Percentiles rank a stretch among this genome's conserved stretches.
Evolutionary conservation across 257 asterid species (phyloP).

Genomic region (Solanum etuberosum): DNA sequence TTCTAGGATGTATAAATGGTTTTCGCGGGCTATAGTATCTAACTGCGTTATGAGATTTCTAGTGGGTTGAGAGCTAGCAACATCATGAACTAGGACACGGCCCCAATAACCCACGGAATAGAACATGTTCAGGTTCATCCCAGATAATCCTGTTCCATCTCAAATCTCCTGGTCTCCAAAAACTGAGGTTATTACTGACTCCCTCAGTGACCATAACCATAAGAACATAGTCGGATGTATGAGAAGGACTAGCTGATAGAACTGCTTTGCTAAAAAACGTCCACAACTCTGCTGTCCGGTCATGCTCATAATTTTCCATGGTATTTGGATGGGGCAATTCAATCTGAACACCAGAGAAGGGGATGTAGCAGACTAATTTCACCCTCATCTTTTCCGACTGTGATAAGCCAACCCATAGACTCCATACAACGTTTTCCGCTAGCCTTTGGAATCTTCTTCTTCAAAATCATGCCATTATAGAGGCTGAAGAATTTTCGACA

Average conservation of each 20-base stretch:
- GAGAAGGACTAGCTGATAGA: not conserved
- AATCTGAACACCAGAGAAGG: not conserved
- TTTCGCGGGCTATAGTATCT: not conserved
- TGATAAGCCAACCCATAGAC: not conserved
- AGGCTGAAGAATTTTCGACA: not conserved
- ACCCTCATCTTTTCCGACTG: not conserved
- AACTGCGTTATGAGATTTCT: not conserved
- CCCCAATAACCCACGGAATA: not conserved
- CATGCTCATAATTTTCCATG: not conserved
- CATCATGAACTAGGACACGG: not conserved
- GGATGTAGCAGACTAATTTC: not conserved
- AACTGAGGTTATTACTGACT: not conserved
- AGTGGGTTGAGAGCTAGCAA: not conserved
- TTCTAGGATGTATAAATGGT: not conserved
- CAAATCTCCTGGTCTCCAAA: not conserved
- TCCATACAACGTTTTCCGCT: not conserved
- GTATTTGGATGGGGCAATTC: not conserved
- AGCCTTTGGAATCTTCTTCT: not conserved
- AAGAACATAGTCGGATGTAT: not conserved
- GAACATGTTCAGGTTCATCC: not conserved
- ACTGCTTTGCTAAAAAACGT: not conserved
- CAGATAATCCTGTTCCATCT: not conserved
- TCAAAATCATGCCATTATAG: not conserved
- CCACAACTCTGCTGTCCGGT: not conserved
- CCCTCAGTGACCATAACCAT: not conserved